Conservation (phyloP, 1,284 basidiomycete genomes). For the Rhodotorula glutinis region DNA sequence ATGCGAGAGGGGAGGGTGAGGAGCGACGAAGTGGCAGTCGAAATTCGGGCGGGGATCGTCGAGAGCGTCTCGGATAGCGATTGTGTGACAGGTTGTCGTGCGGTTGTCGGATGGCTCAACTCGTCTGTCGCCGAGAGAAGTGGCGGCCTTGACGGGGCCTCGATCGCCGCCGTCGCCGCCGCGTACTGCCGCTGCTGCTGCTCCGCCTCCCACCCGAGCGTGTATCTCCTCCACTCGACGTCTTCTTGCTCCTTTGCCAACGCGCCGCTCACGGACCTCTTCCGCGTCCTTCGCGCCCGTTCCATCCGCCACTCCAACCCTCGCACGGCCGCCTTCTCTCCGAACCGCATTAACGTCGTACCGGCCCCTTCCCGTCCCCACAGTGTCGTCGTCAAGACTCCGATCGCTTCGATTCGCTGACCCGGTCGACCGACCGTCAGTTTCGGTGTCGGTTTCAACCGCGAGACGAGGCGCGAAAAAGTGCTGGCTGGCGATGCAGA, state of each 20-base stretch:
- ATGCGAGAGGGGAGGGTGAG: neutral
- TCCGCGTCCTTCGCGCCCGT: neutral
- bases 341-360: conserved; percentile 44
- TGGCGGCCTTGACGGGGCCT: neutral
- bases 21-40: neutral
- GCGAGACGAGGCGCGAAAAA: no score
- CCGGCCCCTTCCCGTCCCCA: conserved; percentile 46
- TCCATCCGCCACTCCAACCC: neutral
- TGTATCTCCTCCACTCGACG: no score
- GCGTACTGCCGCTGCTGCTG: no score
- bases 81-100: neutral
- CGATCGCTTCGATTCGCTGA: conserved; percentile 32
- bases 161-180: neutral
- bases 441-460: neutral
- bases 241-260: neutral
- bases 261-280: neutral
- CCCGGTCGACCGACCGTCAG: neutral
- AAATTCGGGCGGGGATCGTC: neutral
- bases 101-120: no score
- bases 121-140: no score
- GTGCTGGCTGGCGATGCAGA: no score
- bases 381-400: conserved; percentile 47
- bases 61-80: neutral
- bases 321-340: conserved; percentile 39
- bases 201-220: no score